phyloP scores from a whole-genome alignment of 768 basidiomycete species.

The Tricholoma hemisulphureum region DNA sequence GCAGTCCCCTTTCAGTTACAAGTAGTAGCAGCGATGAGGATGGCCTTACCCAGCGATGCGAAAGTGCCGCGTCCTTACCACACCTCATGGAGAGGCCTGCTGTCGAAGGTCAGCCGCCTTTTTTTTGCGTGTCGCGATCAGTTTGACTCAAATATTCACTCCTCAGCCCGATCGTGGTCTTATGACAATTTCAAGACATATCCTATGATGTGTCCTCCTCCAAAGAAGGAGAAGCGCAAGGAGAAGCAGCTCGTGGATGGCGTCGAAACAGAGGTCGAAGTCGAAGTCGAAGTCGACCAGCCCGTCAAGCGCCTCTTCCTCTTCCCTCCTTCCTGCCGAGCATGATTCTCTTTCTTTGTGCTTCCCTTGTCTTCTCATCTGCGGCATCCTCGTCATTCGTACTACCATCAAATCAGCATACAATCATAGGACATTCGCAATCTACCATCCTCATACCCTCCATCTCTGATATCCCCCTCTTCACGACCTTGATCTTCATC shows the following conservation, averaged over 20 bases:
- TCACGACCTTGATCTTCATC: neutral
- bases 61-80: conserved; percentile 19
- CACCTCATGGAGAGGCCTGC: conserved; percentile 37
- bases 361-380: conserved; percentile 5
- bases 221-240: conserved; percentile 54
- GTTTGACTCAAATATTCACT: neutral
- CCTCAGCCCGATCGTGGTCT: conserved; percentile 67
- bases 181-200: conserved; percentile 74
- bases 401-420: neutral
- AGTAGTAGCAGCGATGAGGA: conserved; percentile 32
- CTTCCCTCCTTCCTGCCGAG: conserved; percentile 43
- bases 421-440: neutral
- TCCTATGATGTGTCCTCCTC: conserved; percentile 56
- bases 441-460: neutral
- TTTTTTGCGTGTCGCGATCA: neutral
- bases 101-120: conserved; percentile 49
- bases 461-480: neutral
- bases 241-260: conserved; percentile 53
- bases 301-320: conserved; percentile 67
- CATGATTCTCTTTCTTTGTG: conserved; percentile 3
- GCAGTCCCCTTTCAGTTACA: conserved; percentile 33
- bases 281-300: conserved; percentile 56
- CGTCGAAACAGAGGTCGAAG: conserved; percentile 45
- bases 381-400: neutral
- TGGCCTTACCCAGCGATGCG: conserved; percentile 20